A percentile compares a stretch with the other conserved stretches of the same genome.
Evolutionary conservation across 2,329 filamentous ascomycete genomes (phyloP).

Genomic region (Aspergillus unguis): DNA sequence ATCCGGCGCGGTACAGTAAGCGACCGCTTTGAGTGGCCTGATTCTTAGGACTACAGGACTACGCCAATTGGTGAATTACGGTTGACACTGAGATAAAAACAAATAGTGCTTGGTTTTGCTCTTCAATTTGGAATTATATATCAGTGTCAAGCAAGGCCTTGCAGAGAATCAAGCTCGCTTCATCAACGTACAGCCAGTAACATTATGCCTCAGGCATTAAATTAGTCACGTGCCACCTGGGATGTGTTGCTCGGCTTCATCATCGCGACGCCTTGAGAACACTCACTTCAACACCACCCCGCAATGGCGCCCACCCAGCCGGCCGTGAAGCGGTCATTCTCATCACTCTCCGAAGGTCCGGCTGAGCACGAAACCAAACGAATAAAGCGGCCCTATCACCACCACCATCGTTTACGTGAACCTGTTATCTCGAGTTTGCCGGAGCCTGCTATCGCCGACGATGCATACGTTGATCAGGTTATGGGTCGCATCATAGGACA

Average conservation of each 20-base stretch:
- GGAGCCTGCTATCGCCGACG: conserved; percentile 48
- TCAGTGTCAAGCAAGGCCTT: not conserved
- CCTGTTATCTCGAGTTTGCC: conserved; percentile 30
- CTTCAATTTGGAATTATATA: not conserved
- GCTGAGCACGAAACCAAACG: conserved; percentile 29
- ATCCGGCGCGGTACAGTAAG: conserved; percentile 34
- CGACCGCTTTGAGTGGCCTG: conserved; percentile 33
- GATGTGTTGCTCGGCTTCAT: conserved; percentile 16
- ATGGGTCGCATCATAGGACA: conserved; percentile 55
- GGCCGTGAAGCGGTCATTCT: conserved; percentile 34
- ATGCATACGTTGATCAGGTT: conserved; percentile 52
- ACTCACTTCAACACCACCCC: conserved; percentile 13
- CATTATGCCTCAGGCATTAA: conserved; percentile 15
- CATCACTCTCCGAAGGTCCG: conserved; percentile 18
- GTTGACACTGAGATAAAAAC: not conserved
- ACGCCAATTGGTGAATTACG: not conserved
- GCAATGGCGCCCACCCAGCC: conserved; percentile 32
- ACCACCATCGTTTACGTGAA: conserved; percentile 40
- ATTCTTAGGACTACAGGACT: conserved; percentile 17
- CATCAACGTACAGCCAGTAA: not conserved
- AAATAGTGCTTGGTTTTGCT: not conserved
- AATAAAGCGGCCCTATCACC: conserved; percentile 40
- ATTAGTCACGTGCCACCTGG: conserved; percentile 22
- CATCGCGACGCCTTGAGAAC: conserved; percentile 5
- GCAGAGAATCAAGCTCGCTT: no score